Conservation (phyloP, 2,329 filamentous ascomycete species). For the Pseudonectria buxi region DNA sequence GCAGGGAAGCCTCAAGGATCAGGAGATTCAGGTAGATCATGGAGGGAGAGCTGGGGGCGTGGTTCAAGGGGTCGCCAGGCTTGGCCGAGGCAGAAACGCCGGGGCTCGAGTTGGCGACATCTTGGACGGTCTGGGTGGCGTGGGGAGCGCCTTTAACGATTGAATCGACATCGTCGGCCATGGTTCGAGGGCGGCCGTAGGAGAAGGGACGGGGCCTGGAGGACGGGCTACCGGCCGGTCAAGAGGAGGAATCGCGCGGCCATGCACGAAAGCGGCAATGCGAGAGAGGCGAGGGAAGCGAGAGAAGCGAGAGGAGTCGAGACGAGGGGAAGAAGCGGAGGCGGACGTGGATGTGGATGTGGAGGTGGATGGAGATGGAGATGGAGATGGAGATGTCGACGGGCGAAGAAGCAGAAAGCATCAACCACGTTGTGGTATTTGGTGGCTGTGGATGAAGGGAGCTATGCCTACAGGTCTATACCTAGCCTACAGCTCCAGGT, state of each 20-base stretch:
- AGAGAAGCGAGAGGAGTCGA: conserved; percentile 5
- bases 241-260: conserved; percentile 12
- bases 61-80: conserved; percentile 64
- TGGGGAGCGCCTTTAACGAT: conserved; percentile 84
- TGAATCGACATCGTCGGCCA: conserved; percentile 71
- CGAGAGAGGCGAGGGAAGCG: conserved; percentile 1
- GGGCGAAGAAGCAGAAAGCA: too few relatives aligned
- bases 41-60: conserved; percentile 81
- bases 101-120: conserved; percentile 33
- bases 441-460: too few relatives aligned
- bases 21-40: conserved; percentile 98
- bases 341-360: conserved; percentile 3
- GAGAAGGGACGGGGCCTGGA: conserved; percentile 2
- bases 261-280: conserved; percentile 11
- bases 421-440: too few relatives aligned
- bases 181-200: conserved; percentile 21
- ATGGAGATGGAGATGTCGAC: too few relatives aligned
- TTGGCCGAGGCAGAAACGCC: conserved; percentile 38
- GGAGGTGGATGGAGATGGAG: neutral
- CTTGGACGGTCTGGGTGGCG: conserved; percentile 47
- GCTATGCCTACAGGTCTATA: too few relatives aligned
- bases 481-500: too few relatives aligned
- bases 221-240: conserved; percentile 19
- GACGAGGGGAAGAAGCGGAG: conserved; percentile 5
- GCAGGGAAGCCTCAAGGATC: conserved; percentile 89